Percentiles rank a stretch among this genome's conserved stretches.
These are phyloP conservation scores for Beauveria bassiana DNA, from an alignment of 2,329 filamentous ascomycete species.

Conservation along the genomic window DNA sequence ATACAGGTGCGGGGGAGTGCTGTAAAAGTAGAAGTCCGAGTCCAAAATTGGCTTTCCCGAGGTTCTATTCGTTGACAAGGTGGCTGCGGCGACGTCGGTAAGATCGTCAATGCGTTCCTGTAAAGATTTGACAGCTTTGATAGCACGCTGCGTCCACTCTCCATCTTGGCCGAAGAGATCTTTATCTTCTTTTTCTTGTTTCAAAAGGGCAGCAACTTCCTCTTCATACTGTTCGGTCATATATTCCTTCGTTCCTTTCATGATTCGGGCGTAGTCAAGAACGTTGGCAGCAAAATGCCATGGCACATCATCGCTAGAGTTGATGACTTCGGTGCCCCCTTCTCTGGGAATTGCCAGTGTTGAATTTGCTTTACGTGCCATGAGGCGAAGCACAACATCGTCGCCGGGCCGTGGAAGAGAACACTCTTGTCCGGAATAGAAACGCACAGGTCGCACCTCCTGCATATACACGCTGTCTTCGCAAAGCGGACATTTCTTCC, in stretches of 20 bases:
- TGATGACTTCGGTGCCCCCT: constrained; percentile 60
- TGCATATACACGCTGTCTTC: constrained; percentile 90
- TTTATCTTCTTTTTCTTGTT: constrained; percentile 82
- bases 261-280: constrained; percentile 87
- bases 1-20: constrained; percentile 79
- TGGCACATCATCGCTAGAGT: constrained; percentile 68
- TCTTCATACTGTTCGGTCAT: constrained; percentile 73
- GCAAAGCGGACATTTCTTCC: constrained; percentile 95
- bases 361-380: constrained; percentile 71
- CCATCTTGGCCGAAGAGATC: constrained; percentile 83
- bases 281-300: constrained; percentile 96
- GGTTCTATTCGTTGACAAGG: constrained; percentile 15
- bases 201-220: constrained; percentile 66
- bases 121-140: constrained; percentile 62
- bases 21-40: constrained; percentile 76
- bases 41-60: constrained; percentile 24
- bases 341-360: constrained; percentile 85
- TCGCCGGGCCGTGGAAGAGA: constrained; percentile 73
- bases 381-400: constrained; percentile 81
- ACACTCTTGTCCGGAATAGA: constrained; percentile 83
- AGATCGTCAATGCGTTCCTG: constrained; percentile 63
- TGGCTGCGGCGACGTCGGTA: constrained; percentile 17
- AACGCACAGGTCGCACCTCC: constrained; percentile 81
- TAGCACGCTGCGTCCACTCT: constrained; percentile 85
- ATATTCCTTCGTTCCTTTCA: constrained; percentile 88